phyloP scores from a whole-genome alignment of 2,329 filamentous ascomycete genomes.

The Epichloe typhina region DNA sequence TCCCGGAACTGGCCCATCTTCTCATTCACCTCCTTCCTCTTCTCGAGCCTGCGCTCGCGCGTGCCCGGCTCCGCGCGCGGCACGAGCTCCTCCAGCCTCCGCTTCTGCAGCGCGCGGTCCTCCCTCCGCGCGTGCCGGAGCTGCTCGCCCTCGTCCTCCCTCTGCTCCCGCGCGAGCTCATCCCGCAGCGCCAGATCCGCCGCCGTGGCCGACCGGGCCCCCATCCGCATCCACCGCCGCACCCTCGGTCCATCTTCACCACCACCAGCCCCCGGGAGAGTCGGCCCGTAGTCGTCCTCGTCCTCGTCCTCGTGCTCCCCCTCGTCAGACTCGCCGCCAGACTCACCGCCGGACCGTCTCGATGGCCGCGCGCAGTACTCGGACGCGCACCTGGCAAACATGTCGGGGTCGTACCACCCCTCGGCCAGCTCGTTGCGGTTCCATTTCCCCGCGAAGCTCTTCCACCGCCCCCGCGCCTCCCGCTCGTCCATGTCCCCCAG shows the following conservation, averaged over 20 bases:
- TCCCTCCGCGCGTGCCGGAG: constrained; percentile 48
- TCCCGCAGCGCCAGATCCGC: constrained; percentile 57
- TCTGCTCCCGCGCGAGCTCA: constrained; percentile 37
- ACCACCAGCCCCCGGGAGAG: constrained; percentile 9
- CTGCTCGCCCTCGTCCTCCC: constrained; percentile 35
- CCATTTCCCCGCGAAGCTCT: constrained; percentile 86
- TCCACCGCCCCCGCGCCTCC: constrained; percentile 79
- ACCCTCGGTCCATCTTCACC: constrained; percentile 7
- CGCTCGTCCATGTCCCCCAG: constrained; percentile 54
- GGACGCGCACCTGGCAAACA: constrained; percentile 32
- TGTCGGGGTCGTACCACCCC: constrained; percentile 84
- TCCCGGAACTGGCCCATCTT: constrained; percentile 63
- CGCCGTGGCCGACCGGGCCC: constrained; percentile 55
- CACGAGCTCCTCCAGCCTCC: constrained; percentile 64
- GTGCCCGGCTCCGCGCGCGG: constrained; percentile 76
- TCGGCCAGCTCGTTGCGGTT: constrained; percentile 77
- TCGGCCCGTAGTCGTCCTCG: constrained; percentile 42
- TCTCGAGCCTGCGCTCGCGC: constrained; percentile 75
- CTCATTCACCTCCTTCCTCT: constrained; percentile 59
- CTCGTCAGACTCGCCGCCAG: background rate
- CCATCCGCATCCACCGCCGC: constrained; percentile 14
- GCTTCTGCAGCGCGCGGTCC: constrained; percentile 55
- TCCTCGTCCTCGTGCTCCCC: constrained; percentile 13
- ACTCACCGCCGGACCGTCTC: background rate
- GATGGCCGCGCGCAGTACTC: constrained; percentile 9